A percentile compares a stretch with the other conserved stretches of the same genome.
Evolutionary conservation across 306 rosid species (phyloP).

Genomic region (Delonix regia): DNA sequence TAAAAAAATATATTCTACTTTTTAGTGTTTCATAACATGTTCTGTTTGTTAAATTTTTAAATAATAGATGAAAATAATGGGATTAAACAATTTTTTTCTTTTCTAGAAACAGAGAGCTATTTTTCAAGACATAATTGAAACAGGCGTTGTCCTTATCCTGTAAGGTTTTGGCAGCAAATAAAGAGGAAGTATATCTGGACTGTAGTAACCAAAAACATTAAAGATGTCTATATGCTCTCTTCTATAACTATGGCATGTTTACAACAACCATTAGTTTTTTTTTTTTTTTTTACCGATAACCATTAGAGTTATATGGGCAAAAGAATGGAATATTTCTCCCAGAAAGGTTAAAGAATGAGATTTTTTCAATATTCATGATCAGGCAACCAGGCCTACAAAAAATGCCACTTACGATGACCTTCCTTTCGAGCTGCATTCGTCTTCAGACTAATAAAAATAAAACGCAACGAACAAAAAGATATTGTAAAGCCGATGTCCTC

Average conservation of each 20-base stretch:
- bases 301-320: conserved; percentile 36
- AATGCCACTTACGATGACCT: conserved; percentile 22
- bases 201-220: background rate
- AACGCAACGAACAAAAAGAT: conserved; percentile 30
- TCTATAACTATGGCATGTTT: conserved; percentile 13
- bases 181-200: background rate
- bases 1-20: too few species aligned
- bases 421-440: conserved; percentile 29
- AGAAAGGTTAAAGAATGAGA: conserved; percentile 27
- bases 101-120: too few species aligned
- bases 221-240: background rate
- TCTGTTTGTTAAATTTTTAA: too few species aligned
- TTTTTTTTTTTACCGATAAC: too few species aligned
- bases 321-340: conserved; percentile 29
- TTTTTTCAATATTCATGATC: conserved; percentile 30
- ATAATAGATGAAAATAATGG: too few species aligned
- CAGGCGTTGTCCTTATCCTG: too few species aligned
- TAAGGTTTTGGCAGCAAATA: conserved; percentile 1
- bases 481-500: conserved; percentile 29
- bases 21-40: too few species aligned
- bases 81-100: too few species aligned
- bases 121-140: too few species aligned
- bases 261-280: conserved; percentile 35
- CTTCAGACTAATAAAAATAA: conserved; percentile 35
- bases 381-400: conserved; percentile 33